These are phyloP conservation scores for Botrytis sinoallii DNA, from an alignment of 2,329 filamentous ascomycete genomes.

Conservation along the genomic window DNA sequence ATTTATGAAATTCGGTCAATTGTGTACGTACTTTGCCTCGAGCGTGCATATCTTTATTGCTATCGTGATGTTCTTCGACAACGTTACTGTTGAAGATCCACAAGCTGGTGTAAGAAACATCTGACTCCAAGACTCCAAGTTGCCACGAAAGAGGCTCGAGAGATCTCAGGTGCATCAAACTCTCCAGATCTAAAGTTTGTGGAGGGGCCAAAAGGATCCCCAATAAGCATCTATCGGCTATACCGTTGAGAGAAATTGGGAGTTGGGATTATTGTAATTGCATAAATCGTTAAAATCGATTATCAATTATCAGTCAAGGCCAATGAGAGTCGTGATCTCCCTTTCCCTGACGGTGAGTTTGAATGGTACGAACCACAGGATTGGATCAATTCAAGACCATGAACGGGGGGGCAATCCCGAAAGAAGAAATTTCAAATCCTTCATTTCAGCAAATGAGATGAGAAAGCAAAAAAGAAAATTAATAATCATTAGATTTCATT, in stretches of 20 bases:
- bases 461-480: background rate
- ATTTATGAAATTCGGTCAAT: background rate
- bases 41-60: background rate
- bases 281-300: background rate
- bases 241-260: background rate
- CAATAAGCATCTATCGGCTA: background rate
- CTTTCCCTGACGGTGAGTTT: background rate
- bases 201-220: background rate
- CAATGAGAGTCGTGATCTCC: background rate
- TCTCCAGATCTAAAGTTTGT: background rate
- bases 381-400: background rate
- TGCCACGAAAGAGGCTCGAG: constrained; percentile 8
- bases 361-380: background rate
- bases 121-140: background rate
- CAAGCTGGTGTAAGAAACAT: background rate
- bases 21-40: background rate
- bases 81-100: background rate
- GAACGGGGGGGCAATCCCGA: background rate
- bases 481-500: background rate
- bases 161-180: background rate
- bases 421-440: background rate
- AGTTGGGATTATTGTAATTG: background rate
- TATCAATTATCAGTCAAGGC: background rate
- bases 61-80: background rate
- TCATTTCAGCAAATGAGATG: background rate